Evolutionary conservation across 192 early-diverging fungal genomes (phyloP), one percentile per base, ranked within the genome.

Genomic region (Coemansia pectinata): DNA sequence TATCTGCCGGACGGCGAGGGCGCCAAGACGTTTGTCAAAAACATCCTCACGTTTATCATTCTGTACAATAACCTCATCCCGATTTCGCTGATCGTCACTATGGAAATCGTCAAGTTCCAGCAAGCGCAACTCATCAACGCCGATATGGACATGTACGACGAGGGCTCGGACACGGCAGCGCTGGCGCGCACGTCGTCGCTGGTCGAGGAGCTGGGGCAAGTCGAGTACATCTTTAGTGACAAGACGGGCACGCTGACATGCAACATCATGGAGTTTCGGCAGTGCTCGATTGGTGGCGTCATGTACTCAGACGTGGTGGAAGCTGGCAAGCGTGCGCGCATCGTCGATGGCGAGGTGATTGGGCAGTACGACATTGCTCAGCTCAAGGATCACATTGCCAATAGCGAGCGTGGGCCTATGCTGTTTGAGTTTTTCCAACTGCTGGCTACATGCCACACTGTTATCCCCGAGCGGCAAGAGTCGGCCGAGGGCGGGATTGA

Each of bases 231-330:
- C 17, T 98, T 99, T 70, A 93, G 92, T 31, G 97, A 99, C 84
- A 99, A 99, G 64, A 99, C 97, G 2, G 96, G 97, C 8, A 99
- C 97, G 2, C 76, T 99, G 42, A 99, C 97, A 0, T 91, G 93
- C 69, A 99, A 99, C 72, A 89, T 96, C 9, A 99, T 99, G 97
- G 93, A 93, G 76, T 96, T 96, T 66, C 90, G 91, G 36, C 91
- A 93, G 73, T 96, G 95, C 79, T 91, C 93, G 1, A 95, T 96
- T 61, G 89, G 89, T 34, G 97, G 95, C 23, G 77, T 88, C 14
- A 78, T 92, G 12, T 96, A 96, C 70, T 95, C 94, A 44, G 79
- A 85, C 53, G 44, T 78, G 0, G 93, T 98, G 2, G 93, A 96
- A 44, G 92, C 95, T n/a, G 89, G 93, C 63, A 95, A 94, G 67